phyloP scores from a whole-genome alignment of 441 rosid species.

The Erodium moschatum region DNA sequence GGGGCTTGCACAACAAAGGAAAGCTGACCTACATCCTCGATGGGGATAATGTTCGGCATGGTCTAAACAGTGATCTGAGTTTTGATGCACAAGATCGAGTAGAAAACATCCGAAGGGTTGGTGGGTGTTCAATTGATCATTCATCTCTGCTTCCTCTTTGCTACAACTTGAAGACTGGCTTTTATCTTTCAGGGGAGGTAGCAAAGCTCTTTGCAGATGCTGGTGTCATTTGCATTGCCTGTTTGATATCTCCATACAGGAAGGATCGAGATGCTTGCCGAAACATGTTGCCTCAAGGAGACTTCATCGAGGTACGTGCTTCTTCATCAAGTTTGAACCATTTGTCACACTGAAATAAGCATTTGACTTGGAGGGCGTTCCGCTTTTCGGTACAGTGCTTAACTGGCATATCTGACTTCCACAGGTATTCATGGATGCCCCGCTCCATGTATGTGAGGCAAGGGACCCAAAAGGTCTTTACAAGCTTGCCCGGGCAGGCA shows the following conservation, averaged over 20 bases:
- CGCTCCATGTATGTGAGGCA: conserved; percentile 54
- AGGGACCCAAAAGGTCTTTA: conserved; percentile 69
- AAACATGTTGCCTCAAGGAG: conserved; percentile 50
- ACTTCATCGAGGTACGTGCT: conserved; percentile 49
- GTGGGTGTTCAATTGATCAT: conserved; percentile 24
- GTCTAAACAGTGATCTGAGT: conserved; percentile 54
- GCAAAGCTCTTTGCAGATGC: conserved; percentile 70
- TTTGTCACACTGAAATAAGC: not conserved
- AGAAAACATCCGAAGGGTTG: conserved; percentile 66
- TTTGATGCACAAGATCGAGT: conserved; percentile 58
- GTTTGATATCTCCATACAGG: conserved; percentile 61
- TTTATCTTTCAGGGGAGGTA: conserved; percentile 44
- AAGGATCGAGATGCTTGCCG: conserved; percentile 55
- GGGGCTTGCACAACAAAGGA: conserved; percentile 41
- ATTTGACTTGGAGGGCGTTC: too few species aligned
- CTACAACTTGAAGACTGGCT: not conserved
- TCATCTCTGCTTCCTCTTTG: too few species aligned
- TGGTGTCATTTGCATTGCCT: conserved; percentile 59
- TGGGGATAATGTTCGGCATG: conserved; percentile 69
- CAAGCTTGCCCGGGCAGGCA: conserved; percentile 69
- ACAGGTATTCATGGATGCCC: conserved; percentile 61
- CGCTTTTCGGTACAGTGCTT: conserved; percentile 9
- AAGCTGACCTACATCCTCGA: conserved; percentile 61
- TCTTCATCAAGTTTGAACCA: conserved; percentile 8
- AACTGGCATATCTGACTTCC: conserved; percentile 14